Conservation (phyloP, 352 stramenopile species). For the Pythium periplocum region DNA sequence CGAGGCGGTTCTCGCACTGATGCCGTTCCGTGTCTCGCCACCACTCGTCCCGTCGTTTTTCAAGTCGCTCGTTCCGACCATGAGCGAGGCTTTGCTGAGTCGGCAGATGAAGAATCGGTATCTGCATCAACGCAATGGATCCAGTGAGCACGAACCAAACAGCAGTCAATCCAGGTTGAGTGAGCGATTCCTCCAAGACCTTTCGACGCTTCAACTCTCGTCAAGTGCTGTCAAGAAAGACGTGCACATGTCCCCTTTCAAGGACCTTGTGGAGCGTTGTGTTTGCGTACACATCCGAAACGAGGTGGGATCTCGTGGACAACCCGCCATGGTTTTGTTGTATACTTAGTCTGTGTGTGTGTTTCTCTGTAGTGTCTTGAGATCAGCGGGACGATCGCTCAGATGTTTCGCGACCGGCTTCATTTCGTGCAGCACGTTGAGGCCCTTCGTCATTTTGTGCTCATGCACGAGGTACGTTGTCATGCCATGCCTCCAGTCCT, state of each 20-base stretch:
- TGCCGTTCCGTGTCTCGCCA: constrained; percentile 36
- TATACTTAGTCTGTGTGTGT: constrained; percentile 1
- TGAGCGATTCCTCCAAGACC: constrained; percentile 5
- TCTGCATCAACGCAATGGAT: constrained; percentile 26
- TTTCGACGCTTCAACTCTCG: neutral
- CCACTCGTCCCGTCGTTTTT: constrained; percentile 44
- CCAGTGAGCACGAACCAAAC: constrained; percentile 5
- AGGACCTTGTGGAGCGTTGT: neutral
- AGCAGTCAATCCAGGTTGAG: neutral
- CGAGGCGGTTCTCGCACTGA: constrained; percentile 27
- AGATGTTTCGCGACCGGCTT: constrained; percentile 48
- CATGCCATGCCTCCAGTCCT: constrained; percentile 4
- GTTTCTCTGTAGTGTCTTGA: constrained; percentile 31
- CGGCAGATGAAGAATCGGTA: constrained; percentile 64
- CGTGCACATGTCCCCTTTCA: neutral
- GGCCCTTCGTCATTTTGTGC: constrained; percentile 46
- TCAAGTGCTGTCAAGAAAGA: neutral
- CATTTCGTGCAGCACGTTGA: constrained; percentile 47
- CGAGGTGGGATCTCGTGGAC: neutral
- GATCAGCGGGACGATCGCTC: constrained; percentile 42
- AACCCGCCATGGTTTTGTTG: neutral
- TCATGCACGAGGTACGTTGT: constrained; percentile 62
- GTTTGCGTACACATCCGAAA: neutral
- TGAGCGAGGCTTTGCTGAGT: constrained; percentile 50
- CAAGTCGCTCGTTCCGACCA: constrained; percentile 16